phyloP scores from a whole-genome alignment of 2,329 filamentous ascomycete species.

The Pseudogymnoascus destructans region DNA sequence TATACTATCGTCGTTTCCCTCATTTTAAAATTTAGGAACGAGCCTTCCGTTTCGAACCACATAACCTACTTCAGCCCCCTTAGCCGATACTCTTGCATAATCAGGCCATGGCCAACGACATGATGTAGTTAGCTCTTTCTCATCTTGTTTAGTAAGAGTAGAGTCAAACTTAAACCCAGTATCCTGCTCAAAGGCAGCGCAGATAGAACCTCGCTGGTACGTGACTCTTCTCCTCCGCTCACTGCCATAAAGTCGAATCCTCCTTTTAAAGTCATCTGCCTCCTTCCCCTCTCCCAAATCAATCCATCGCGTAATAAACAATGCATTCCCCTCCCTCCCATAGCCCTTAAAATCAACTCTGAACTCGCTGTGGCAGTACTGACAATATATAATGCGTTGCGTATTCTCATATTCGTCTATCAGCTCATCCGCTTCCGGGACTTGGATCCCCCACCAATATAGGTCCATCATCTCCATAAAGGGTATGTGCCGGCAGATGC shows the following conservation, averaged over 20 bases:
- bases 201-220: conserved; percentile 13
- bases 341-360: conserved; percentile 15
- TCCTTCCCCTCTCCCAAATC: conserved; percentile 12
- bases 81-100: neutral
- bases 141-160: conserved; percentile 11
- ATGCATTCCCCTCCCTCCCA: conserved; percentile 12
- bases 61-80: neutral
- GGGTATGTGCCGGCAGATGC: conserved; percentile 11
- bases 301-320: conserved; percentile 15
- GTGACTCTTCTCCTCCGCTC: conserved; percentile 3
- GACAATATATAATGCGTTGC: conserved; percentile 12
- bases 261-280: conserved; percentile 10
- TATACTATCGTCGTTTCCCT: too few species aligned
- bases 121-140: conserved; percentile 12
- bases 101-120: conserved; percentile 12
- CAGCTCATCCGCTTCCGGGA: conserved; percentile 5
- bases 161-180: conserved; percentile 13
- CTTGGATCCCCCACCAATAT: conserved; percentile 8
- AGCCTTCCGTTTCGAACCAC: neutral
- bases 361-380: conserved; percentile 13
- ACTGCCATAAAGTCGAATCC: conserved; percentile 8
- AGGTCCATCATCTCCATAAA: neutral
- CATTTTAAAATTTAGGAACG: neutral
- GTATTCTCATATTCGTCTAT: conserved; percentile 12
- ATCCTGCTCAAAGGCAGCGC: conserved; percentile 14